Percentiles rank a stretch among this genome's conserved stretches.
phyloP scores from a whole-genome alignment of 306 rosid genomes.

The Fagus crenata region DNA sequence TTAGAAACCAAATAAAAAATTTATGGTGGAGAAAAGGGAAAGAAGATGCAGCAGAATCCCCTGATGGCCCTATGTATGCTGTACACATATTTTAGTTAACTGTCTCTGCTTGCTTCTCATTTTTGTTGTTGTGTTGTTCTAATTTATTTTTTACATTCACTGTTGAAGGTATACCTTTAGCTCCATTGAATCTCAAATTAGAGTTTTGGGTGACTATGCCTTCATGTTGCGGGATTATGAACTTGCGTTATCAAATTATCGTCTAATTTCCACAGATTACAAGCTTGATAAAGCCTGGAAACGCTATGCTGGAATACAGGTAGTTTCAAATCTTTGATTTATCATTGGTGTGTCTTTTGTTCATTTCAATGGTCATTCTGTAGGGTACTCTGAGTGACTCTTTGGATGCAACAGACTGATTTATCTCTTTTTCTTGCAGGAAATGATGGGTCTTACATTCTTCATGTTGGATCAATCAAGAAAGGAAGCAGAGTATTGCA shows the following conservation, averaged over 20 bases:
- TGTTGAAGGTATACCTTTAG: slow-evolving; percentile 79
- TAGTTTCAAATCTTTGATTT: slow-evolving; percentile 34
- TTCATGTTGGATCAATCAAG: slow-evolving; percentile 90
- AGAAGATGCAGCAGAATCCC: slow-evolving; percentile 77
- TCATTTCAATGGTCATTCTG: neutral
- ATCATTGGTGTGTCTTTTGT: neutral
- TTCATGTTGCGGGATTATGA: slow-evolving; percentile 97
- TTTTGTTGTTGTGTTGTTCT: slow-evolving; percentile 31
- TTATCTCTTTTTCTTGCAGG: slow-evolving; percentile 56
- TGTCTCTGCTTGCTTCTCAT: slow-evolving; percentile 20
- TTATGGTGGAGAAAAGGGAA: slow-evolving; percentile 99
- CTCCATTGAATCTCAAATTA: slow-evolving; percentile 94
- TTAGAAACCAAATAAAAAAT: slow-evolving; percentile 89
- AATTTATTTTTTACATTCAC: slow-evolving; percentile 36
- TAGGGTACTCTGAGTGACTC: neutral
- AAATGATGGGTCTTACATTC: slow-evolving; percentile 94
- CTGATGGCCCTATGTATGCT: slow-evolving; percentile 72
- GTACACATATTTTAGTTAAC: slow-evolving; percentile 23
- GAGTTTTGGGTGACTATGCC: slow-evolving; percentile 97
- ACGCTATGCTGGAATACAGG: slow-evolving; percentile 98
- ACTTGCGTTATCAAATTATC: slow-evolving; percentile 94
- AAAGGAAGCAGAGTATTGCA: slow-evolving; percentile 98
- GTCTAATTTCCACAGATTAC: slow-evolving; percentile 95
- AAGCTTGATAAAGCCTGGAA: slow-evolving; percentile 99
- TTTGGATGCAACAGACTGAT: slow-evolving; percentile 12